Evolutionary conservation across 768 basidiomycete species (phyloP), one percentile per base, ranked within the genome.

Genomic region (Naematelia encephala): DNA sequence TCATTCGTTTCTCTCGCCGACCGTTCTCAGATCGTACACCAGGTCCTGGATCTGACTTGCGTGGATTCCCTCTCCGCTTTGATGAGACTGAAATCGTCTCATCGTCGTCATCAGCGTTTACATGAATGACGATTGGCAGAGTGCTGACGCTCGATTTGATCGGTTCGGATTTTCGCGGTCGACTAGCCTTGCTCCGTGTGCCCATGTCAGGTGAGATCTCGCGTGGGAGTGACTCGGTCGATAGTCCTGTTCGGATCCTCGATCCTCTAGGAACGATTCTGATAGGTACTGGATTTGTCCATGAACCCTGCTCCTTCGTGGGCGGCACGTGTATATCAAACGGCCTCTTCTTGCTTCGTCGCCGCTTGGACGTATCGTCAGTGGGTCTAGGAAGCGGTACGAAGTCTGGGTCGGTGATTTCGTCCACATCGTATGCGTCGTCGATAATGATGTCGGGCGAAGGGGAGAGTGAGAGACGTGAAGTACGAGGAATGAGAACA

Each of bases 401-500:
- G 30, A 64, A 70, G 25, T 65, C 63, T n/a, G 66, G 63, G 30
- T 70, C 68, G 23, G 60, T 54, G 13, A 45, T 57, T 14, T 64
- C 62, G 22, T 62, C 54, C 27, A 55, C 57, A 28, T 69, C 57
- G 58, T 55, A 67, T 19, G 52, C 51, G 29, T 69, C 68, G 50
- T 62, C 30, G 0, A 69, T 49, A 1, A 69, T 50, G 8, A 64
- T 49, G 50, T 69, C 65, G 5, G 68, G 62, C n/a, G 64, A 66
- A 4, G 56, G 56, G 8, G 55, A 44, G 5, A 13, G 44, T 45
- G 29, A 2, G 29, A 5, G 3, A 5, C 51, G 14, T 3, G 11
- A 19, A 47, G 11, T 19, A 11, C 19, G 12, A 11, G 11, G 12
- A 43, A 11, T 4, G 8, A 26, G 16, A 28, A 23, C n/a, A 16